Evolutionary conservation across 2,329 filamentous ascomycete genomes (phyloP), one percentile per base, ranked within the genome.

Genomic region (Pestalotiopsis fici): DNA sequence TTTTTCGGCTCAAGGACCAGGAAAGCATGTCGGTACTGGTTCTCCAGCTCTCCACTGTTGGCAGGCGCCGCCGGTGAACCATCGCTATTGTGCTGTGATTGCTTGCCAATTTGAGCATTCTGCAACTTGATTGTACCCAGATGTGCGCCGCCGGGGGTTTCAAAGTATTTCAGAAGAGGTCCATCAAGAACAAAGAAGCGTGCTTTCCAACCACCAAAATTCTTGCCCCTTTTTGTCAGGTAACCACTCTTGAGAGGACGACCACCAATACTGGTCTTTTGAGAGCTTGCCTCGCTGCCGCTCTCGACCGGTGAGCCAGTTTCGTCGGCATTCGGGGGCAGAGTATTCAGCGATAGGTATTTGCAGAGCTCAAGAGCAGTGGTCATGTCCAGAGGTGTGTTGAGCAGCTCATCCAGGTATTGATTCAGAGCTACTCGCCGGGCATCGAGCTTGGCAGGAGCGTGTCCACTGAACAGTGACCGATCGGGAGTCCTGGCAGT

Each of bases 191-290:
- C 81, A 74, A 90, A 91, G 75, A 88, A 90, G 39, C 88, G 82
- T 12, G 94, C 95, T 80, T 99, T 99, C 96, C 96, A 99, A 61
- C 96, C 96, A 64, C 96, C 96, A 81, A 99, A 99, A 75, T 98
- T 98, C 85, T 99, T 99, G 61, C 96, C 96, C 72, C 93, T 89
- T 83, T 99, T 99, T 2, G 96, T 98, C 62, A 99, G 83, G 78
- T 98, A 99, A 9, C 96, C 96, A 76, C 91, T 95, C 75, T 93
- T 94, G 68, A 90, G 86, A 9, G 91, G 89, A 61, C 90, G 88
- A 3, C 90, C 89, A 73, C 91, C 88, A 5, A 88, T 85, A 0
- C 89, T 88, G 3, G 83, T 81, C 75, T 79, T 85, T 65, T 77
- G 73, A n/a, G 73, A 70, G 9, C 74, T 78, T 43, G 78, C 76